phyloP scores from a whole-genome alignment of 331 rosid species.

The Malus hybrid region DNA sequence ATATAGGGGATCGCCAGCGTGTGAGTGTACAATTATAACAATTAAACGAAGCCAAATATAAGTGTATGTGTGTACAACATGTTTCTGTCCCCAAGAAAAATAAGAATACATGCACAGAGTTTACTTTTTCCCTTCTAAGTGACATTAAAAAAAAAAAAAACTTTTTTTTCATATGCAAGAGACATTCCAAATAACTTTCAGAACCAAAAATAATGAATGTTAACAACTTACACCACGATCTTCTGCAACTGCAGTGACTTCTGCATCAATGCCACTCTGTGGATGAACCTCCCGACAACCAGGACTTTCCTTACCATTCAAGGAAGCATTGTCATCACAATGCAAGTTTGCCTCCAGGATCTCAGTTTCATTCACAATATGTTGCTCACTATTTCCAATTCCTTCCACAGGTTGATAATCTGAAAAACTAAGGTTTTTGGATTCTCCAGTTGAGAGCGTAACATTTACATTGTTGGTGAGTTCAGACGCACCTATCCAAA shows the following conservation, averaged over 20 bases:
- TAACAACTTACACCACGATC: constrained; percentile 53
- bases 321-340: constrained; percentile 33
- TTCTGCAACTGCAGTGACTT: constrained; percentile 24
- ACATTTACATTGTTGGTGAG: constrained; percentile 17
- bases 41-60: background rate
- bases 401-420: constrained; percentile 31
- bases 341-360: constrained; percentile 31
- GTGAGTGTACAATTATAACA: background rate
- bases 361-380: constrained; percentile 40
- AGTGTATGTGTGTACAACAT: background rate
- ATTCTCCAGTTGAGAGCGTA: constrained; percentile 34
- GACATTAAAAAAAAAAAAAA: background rate
- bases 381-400: constrained; percentile 29
- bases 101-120: background rate
- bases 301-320: constrained; percentile 36
- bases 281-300: constrained; percentile 37
- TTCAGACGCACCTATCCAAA: constrained; percentile 34
- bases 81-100: background rate
- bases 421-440: constrained; percentile 25
- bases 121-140: background rate
- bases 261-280: constrained; percentile 31
- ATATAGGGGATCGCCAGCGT: background rate
- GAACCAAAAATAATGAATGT: constrained; percentile 5
- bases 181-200: background rate
- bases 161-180: background rate